Evolutionary conservation across 768 basidiomycete genomes (phyloP), one percentile per base, ranked within the genome.

Genomic region (Pleurotus tuoliensis): DNA sequence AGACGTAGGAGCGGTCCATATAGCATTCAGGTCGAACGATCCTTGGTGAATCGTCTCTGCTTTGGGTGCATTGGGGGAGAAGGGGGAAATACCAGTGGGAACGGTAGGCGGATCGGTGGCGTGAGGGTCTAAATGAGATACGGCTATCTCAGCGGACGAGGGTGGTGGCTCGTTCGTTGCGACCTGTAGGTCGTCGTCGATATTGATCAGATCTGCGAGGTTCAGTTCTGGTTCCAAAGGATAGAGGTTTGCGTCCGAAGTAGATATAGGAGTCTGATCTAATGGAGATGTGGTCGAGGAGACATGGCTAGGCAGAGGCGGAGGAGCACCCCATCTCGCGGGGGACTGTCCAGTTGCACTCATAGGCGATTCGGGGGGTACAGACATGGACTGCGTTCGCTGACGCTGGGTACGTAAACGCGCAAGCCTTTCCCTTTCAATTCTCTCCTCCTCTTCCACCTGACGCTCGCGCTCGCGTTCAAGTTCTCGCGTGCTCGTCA

Each of bases 141-240:
- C 67, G 30, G 60, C 40, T 40, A 52, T 38, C 38, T 61, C 34
- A 25, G 57, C 34, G 9, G 55, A 56, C 9, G 63, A 58, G 9
- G 63, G 55, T 46, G 58, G 34, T 15, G 67, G 59, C 13, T 61
- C 55, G 47, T 67, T 63, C n/a, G 60, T 57, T 47, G 59, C 50
- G 50, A 68, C 63, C 44, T 66, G 56, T 16, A 73, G 67, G 55
- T 86, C 86, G 48, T 88, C 88, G 59, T 90, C 88, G 59, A 90
- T 81, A 67, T 90, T 88, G 58, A 90, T 89, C 61, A 90, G 73
- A 67, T 90, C 88, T 39, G 82, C 81, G 16, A 90, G 79, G 63
- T 89, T 86, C 50, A 90, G 66, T 69, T 90, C 88, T 30, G 81
- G 81, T 66, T 87, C 88, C 16, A 71, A 59, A 41, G 66, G 59